phyloP scores from a whole-genome alignment of 495 filamentous ascomycete species.

The Trichoderma gamsii region DNA sequence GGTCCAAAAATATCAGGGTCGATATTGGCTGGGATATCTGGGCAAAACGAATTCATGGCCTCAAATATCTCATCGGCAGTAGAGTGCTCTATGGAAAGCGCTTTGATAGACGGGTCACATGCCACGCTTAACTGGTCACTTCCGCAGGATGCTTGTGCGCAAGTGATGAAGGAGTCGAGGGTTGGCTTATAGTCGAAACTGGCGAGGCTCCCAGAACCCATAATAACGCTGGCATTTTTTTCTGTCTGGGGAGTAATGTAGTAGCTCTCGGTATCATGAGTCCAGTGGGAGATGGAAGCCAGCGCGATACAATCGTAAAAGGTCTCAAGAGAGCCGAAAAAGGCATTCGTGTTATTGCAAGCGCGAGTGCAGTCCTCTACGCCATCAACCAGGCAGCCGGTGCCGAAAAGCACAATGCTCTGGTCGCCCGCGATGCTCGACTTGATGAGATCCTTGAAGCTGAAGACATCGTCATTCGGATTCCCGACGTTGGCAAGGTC shows the following conservation, averaged over 20 bases:
- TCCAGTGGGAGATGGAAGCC: constrained; percentile 16
- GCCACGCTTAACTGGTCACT: constrained; percentile 7
- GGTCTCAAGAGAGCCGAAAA: constrained; percentile 12
- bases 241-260: constrained; percentile 10
- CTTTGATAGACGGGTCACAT: constrained; percentile 3
- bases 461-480: constrained; percentile 1
- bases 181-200: constrained; percentile 3
- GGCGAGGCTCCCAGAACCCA: constrained; percentile 12
- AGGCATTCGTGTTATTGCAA: constrained; percentile 6
- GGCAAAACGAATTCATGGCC: constrained; percentile 14
- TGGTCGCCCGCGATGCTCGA: constrained; percentile 11
- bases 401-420: not conserved
- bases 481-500: constrained; percentile 6
- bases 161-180: constrained; percentile 5
- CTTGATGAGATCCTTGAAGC: constrained; percentile 4
- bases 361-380: constrained; percentile 3
- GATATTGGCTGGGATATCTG: constrained; percentile 10
- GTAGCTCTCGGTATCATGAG: not conserved
- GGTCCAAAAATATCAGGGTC: constrained; percentile 13
- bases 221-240: constrained; percentile 3
- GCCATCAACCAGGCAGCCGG: constrained; percentile 8
- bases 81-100: not conserved
- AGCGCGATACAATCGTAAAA: constrained; percentile 14
- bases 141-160: constrained; percentile 10
- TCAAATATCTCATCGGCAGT: constrained; percentile 7